These are phyloP conservation scores for Lomentospora prolificans DNA, from an alignment of 2,329 filamentous ascomycete species.

Conservation along the genomic window DNA sequence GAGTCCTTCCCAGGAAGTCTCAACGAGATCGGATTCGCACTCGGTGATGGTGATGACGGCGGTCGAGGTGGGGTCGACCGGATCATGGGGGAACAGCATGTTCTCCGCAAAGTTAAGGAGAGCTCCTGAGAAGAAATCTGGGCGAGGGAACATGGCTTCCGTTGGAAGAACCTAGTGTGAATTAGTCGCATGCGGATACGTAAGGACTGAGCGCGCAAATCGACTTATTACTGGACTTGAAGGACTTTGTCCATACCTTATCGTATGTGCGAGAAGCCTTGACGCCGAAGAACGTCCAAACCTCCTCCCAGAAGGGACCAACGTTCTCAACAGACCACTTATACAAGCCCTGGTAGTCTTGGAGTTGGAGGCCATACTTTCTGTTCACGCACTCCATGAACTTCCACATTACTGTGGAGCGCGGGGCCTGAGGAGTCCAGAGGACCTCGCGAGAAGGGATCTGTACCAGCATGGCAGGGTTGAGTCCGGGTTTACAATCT, in stretches of 20 bases:
- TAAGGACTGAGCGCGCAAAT: too few relatives aligned
- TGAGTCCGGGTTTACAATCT: not conserved
- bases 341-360: conserved; percentile 66
- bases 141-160: conserved; percentile 73
- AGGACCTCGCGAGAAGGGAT: conserved; percentile 36
- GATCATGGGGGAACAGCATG: conserved; percentile 64
- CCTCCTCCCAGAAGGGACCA: conserved; percentile 70
- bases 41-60: conserved; percentile 81
- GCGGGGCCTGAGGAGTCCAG: conserved; percentile 61
- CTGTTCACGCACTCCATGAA: conserved; percentile 62
- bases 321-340: conserved; percentile 75
- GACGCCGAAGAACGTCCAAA: conserved; percentile 77
- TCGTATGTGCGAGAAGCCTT: conserved; percentile 54
- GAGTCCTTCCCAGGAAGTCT: conserved; percentile 66
- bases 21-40: conserved; percentile 42
- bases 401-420: conserved; percentile 58
- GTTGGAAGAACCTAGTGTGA: conserved; percentile 53
- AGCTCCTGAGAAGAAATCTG: conserved; percentile 71
- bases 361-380: conserved; percentile 52
- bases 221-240: not conserved
- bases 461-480: not conserved
- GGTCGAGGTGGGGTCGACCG: conserved; percentile 11
- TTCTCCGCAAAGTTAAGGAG: conserved; percentile 93
- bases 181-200: not conserved
- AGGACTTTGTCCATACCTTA: conserved; percentile 34